Evolutionary conservation across 2,329 filamentous ascomycete genomes (phyloP).

Genomic region (Claviceps pazoutovae): DNA sequence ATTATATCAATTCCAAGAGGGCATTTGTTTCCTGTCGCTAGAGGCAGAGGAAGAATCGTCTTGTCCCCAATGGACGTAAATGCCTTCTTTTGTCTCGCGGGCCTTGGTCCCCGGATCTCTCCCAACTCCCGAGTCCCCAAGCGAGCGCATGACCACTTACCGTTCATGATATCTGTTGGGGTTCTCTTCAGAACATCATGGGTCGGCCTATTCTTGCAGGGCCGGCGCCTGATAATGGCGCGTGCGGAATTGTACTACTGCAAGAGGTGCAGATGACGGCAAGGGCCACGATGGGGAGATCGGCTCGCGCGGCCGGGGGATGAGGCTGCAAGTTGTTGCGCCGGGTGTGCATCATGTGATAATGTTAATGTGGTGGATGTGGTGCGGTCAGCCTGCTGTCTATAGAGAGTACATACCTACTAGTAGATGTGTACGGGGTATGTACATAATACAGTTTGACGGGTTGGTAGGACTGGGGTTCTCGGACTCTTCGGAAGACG

Average conservation of each 20-base stretch:
- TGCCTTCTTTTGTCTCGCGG: too few relatives aligned
- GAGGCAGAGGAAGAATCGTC: neutral
- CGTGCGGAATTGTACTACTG: neutral
- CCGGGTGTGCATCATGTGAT: neutral
- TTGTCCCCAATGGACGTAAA: too few relatives aligned
- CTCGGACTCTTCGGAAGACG: neutral
- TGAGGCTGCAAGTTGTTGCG: neutral
- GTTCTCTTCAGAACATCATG: too few relatives aligned
- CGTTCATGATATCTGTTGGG: too few relatives aligned
- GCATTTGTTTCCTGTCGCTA: neutral
- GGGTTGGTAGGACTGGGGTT: neutral
- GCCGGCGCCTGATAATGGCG: too few relatives aligned
- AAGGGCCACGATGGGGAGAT: neutral
- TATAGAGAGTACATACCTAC: neutral
- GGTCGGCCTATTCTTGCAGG: too few relatives aligned
- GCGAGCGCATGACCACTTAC: too few relatives aligned
- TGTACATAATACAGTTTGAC: neutral
- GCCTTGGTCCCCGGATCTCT: too few relatives aligned
- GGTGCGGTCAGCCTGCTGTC: neutral
- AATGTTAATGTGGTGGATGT: neutral
- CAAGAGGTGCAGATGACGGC: neutral
- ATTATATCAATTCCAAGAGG: too few relatives aligned
- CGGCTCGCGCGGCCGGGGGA: neutral
- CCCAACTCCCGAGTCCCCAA: too few relatives aligned
- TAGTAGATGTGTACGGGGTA: neutral